Conservation (phyloP, 805 yeast genomes). For the Priceomyces melissophilus region DNA sequence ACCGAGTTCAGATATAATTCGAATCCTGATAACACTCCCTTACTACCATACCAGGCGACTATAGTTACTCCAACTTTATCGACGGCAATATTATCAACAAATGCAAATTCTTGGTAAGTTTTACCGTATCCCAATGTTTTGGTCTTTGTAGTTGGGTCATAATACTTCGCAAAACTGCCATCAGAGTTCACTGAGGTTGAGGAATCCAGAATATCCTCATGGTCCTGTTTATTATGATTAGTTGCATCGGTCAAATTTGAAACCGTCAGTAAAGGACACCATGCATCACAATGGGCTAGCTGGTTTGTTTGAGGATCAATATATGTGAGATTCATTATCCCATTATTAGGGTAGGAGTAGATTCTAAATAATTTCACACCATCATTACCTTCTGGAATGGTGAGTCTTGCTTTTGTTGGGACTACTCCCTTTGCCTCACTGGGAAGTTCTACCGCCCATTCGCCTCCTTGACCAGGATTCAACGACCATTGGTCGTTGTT, state of each 20-base stretch:
- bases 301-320: slow-evolving; percentile 67
- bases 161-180: slow-evolving; percentile 35
- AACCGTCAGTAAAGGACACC: slow-evolving; percentile 67
- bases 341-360: slow-evolving; percentile 70
- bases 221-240: slow-evolving; percentile 19
- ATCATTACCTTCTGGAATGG: slow-evolving; percentile 51
- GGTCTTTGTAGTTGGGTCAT: slow-evolving; percentile 30
- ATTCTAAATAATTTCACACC: slow-evolving; percentile 67
- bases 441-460: slow-evolving; percentile 63
- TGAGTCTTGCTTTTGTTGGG: slow-evolving; percentile 74
- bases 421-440: slow-evolving; percentile 42
- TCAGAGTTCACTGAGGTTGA: slow-evolving; percentile 31
- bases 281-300: slow-evolving; percentile 73
- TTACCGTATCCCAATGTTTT: slow-evolving; percentile 41
- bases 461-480: slow-evolving; percentile 48
- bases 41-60: slow-evolving; percentile 62
- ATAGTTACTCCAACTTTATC: slow-evolving; percentile 61
- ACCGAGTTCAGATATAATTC: slow-evolving; percentile 63
- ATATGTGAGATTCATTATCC: slow-evolving; percentile 90
- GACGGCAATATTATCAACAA: slow-evolving; percentile 65
- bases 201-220: slow-evolving; percentile 19
- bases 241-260: slow-evolving; percentile 29
- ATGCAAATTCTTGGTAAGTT: slow-evolving; percentile 76
- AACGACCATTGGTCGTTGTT: slow-evolving; percentile 53
- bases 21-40: slow-evolving; percentile 69